Percentiles rank a stretch among this genome's conserved stretches.
These are phyloP conservation scores for Tulasnella sp. DNA, from an alignment of 768 basidiomycete genomes.

Conservation along the genomic window DNA sequence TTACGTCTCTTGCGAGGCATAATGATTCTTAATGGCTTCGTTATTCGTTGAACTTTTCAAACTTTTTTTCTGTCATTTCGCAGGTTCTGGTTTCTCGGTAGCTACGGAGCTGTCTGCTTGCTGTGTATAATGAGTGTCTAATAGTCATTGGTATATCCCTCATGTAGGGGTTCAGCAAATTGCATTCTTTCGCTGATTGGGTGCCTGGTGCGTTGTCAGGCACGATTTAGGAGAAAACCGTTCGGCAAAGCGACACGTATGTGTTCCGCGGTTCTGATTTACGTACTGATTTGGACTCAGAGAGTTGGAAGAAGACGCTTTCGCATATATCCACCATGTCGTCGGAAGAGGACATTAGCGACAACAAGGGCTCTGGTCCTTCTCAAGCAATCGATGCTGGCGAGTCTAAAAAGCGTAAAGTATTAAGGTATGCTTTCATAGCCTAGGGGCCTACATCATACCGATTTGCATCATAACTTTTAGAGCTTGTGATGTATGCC, in stretches of 20 bases:
- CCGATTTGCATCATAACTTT: not conserved
- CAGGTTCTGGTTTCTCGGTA: not conserved
- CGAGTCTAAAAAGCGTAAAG: conserved; percentile 9
- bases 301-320: not conserved
- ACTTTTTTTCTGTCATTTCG: not conserved
- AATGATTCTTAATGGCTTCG: not conserved
- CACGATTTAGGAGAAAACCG: not conserved
- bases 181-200: not conserved
- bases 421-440: not conserved
- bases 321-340: not conserved
- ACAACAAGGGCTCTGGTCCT: not conserved
- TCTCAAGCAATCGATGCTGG: not conserved
- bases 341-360: conserved; percentile 11
- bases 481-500: conserved; percentile 63
- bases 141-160: too few relatives aligned
- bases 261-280: not conserved
- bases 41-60: too few relatives aligned
- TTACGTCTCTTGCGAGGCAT: not conserved
- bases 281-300: not conserved
- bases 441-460: not conserved
- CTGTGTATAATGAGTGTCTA: too few relatives aligned
- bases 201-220: not conserved
- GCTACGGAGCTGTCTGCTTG: too few relatives aligned
- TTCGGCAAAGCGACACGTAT: not conserved
- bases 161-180: too few relatives aligned